Conservation (phyloP, 2,329 filamentous ascomycete species). For the Phialophora tarda region DNA sequence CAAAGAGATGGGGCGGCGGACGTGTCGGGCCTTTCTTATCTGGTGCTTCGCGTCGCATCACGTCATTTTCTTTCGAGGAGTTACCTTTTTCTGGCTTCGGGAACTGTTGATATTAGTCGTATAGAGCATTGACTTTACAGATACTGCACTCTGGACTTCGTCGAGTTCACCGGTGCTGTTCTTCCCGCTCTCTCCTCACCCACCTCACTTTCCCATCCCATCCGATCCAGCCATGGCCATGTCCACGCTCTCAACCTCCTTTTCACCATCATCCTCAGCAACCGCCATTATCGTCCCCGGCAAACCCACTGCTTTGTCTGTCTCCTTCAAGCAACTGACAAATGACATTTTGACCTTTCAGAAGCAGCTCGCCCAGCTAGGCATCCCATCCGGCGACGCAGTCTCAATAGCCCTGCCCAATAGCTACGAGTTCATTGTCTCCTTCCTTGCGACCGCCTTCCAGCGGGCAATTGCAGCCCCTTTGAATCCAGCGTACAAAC, state of each 20-base stretch:
- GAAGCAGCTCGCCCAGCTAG: slow-evolving; percentile 75
- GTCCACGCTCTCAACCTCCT: slow-evolving; percentile 64
- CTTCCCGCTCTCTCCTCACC: not conserved
- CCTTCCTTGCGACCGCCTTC: slow-evolving; percentile 84
- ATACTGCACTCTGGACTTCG: slow-evolving; percentile 7
- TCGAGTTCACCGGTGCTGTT: slow-evolving; percentile 7
- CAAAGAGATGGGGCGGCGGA: slow-evolving; percentile 11
- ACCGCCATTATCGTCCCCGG: slow-evolving; percentile 76
- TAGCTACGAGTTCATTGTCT: slow-evolving; percentile 85
- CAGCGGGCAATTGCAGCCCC: slow-evolving; percentile 83
- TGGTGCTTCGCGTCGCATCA: slow-evolving; percentile 13
- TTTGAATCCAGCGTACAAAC: slow-evolving; percentile 87
- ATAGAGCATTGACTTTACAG: slow-evolving; percentile 4
- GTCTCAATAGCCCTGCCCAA: slow-evolving; percentile 85
- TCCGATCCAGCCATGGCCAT: slow-evolving; percentile 45
- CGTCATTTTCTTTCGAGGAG: slow-evolving; percentile 18
- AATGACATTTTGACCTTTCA: slow-evolving; percentile 74
- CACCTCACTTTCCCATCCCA: slow-evolving; percentile 5
- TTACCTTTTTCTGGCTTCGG: slow-evolving; percentile 8
- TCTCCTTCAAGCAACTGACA: slow-evolving; percentile 72
- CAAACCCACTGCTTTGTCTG: slow-evolving; percentile 64
- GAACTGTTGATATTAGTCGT: slow-evolving; percentile 5
- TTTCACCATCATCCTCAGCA: slow-evolving; percentile 57
- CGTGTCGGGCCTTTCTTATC: slow-evolving; percentile 15
- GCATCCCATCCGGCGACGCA: slow-evolving; percentile 70